Evolutionary conservation across 306 rosid species (phyloP), one percentile per base, ranked within the genome.

Genomic region (Senna tora): DNA sequence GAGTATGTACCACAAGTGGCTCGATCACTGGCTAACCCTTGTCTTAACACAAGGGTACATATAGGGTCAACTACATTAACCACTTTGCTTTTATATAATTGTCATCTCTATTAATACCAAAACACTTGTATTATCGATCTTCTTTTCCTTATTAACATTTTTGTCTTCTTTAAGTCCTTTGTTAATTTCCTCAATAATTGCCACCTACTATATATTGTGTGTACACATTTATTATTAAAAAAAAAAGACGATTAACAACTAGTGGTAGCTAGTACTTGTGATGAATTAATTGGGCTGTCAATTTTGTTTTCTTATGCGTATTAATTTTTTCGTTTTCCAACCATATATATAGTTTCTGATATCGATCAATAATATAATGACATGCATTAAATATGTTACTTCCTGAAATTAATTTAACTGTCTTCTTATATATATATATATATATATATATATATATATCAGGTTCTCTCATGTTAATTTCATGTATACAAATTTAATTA

Each of bases 41-140:
- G 86, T 76, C 87, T 58, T 64, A 58, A 20, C 13, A 33, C 8
- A 51, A 60, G 85, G 89, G 89, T 33, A 45, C 90, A 85, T n/a
- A 65, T 64, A 63, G 89, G 92, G 87, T 75, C 85, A 77, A 42
- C 7, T 63, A 36, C 65, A 64, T 72, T 59, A 39, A 53, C 74
- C 33, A 32, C 33, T 46, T 17, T 25, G 30, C 30, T 75, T 79
- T 74, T 73, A 20, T 52, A 46, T 20, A n/a, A 49, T 75, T 75
- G 63, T 66, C 74, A 33, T 51, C 14, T 52, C 5, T 25, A 25
- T 25, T 25, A 25, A 25, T 25, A 25, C 30, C 30, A 25, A 25
- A 25, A 25, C 30, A 25, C 30, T 25, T 25, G 30, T 25, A 25
- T 25, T 25, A 25, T 25, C n/a, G n/a, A n/a, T n/a, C 30, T 25